Conservation (phyloP, 2,329 filamentous ascomycete genomes). For the Dothistroma septosporum region DNA sequence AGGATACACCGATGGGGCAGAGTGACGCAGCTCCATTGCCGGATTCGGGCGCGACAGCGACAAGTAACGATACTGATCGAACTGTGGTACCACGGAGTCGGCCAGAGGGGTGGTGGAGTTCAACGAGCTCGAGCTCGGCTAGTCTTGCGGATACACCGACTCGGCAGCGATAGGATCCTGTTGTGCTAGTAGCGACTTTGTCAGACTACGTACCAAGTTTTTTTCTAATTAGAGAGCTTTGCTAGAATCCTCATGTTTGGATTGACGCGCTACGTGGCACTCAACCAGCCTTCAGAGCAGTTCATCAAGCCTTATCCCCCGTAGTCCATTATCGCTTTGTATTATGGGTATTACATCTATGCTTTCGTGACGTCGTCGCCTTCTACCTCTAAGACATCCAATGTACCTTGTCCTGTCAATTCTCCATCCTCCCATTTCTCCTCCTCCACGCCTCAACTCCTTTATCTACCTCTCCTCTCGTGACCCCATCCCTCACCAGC, state of each 20-base stretch:
- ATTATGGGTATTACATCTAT: neutral
- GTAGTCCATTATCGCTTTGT: neutral
- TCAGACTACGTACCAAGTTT: no score
- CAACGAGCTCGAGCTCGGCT: slow-evolving; percentile 17
- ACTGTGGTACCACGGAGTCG: slow-evolving; percentile 17
- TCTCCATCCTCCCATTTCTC: slow-evolving; percentile 52
- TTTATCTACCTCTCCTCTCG: slow-evolving; percentile 69
- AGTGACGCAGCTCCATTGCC: neutral
- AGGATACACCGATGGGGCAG: neutral
- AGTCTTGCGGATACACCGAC: slow-evolving; percentile 11
- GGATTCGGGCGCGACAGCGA: neutral
- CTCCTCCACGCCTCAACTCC: slow-evolving; percentile 79
- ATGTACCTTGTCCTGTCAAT: neutral
- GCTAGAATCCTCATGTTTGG: no score
- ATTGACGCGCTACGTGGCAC: no score
- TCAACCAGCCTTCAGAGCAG: no score
- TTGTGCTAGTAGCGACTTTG: neutral
- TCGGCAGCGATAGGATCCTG: neutral
- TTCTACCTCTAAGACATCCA: neutral
- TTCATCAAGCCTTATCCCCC: no score
- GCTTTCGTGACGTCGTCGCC: neutral
- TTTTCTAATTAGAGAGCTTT: no score
- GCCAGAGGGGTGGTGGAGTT: slow-evolving; percentile 25
- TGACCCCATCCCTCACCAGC: slow-evolving; percentile 74
- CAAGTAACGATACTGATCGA: slow-evolving; percentile 16